Conservation (phyloP, 495 filamentous ascomycete species). For the Schizothecium vesticola region DNA sequence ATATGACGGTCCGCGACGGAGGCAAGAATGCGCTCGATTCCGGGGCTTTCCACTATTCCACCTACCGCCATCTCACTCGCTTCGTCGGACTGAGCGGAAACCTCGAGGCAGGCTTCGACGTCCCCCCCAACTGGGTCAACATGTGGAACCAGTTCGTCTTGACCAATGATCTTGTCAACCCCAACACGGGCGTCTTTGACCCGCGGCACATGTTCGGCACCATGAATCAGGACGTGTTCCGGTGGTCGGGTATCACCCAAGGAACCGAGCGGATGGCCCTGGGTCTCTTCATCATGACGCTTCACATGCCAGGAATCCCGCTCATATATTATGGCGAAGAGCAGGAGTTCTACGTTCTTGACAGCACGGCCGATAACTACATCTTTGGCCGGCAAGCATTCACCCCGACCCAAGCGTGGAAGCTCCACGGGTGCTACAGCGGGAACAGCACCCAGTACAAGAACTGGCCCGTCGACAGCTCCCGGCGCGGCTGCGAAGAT, state of each 20-base stretch:
- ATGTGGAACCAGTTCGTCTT: conserved; percentile 56
- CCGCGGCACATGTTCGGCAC: conserved; percentile 66
- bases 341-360: conserved; percentile 62
- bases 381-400: conserved; percentile 66
- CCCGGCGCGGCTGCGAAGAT: conserved; percentile 61
- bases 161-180: conserved; percentile 62
- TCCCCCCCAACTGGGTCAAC: conserved; percentile 56
- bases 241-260: conserved; percentile 62
- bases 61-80: conserved; percentile 62
- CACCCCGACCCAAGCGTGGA: conserved; percentile 62
- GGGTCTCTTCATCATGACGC: conserved; percentile 57
- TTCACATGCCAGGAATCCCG: conserved; percentile 63
- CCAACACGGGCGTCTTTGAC: conserved; percentile 62
- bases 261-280: conserved; percentile 60
- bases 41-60: conserved; percentile 65
- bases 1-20: conserved; percentile 41
- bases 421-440: conserved; percentile 59
- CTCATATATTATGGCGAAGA: conserved; percentile 66
- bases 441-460: conserved; percentile 37
- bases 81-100: conserved; percentile 63
- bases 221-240: conserved; percentile 71
- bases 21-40: conserved; percentile 57
- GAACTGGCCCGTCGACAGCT: conserved; percentile 30
- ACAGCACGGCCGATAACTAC: conserved; percentile 64
- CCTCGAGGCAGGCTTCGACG: conserved; percentile 55